Percentiles rank a stretch among this genome's conserved stretches.
These are phyloP conservation scores for Aphanocladium album DNA, from an alignment of 2,329 filamentous ascomycete genomes.

Conservation along the genomic window DNA sequence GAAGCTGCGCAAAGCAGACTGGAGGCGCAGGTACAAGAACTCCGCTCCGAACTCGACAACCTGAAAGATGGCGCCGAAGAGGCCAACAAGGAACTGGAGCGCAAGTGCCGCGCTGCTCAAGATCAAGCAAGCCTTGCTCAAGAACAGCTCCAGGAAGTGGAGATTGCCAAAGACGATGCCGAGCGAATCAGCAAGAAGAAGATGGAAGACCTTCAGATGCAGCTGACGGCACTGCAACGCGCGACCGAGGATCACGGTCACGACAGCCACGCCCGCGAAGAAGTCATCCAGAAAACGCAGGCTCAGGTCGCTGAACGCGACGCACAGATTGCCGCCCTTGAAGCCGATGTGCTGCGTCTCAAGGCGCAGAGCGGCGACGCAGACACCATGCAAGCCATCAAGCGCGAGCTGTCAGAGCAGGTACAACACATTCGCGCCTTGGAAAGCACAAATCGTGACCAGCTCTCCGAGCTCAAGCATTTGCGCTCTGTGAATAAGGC, in stretches of 20 bases:
- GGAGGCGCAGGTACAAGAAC: constrained; percentile 42
- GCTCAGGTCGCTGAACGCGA: constrained; percentile 65
- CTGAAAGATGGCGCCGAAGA: constrained; percentile 44
- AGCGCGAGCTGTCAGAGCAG: constrained; percentile 84
- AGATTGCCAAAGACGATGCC: constrained; percentile 60
- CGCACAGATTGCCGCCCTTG: constrained; percentile 64
- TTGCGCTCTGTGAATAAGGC: constrained; percentile 76
- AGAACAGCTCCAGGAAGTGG: constrained; percentile 75
- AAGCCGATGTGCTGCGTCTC: constrained; percentile 75
- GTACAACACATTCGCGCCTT: constrained; percentile 84
- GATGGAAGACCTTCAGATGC: constrained; percentile 49
- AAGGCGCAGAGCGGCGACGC: constrained; percentile 84
- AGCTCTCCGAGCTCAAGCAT: constrained; percentile 72
- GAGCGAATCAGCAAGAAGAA: constrained; percentile 56
- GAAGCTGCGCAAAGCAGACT: constrained; percentile 51
- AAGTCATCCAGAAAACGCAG: constrained; percentile 56
- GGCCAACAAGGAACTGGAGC: constrained; percentile 62
- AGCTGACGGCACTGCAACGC: constrained; percentile 41
- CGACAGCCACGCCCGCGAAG: constrained; percentile 52
- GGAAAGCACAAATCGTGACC: constrained; percentile 75
- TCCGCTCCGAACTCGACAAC: constrained; percentile 48
- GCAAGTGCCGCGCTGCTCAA: constrained; percentile 62
- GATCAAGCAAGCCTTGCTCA: constrained; percentile 69
- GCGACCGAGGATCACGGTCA: constrained; percentile 54
- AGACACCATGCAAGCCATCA: constrained; percentile 79